These are phyloP conservation scores for Pythium brachiatum DNA, from an alignment of 352 stramenopile species.

Conservation along the genomic window DNA sequence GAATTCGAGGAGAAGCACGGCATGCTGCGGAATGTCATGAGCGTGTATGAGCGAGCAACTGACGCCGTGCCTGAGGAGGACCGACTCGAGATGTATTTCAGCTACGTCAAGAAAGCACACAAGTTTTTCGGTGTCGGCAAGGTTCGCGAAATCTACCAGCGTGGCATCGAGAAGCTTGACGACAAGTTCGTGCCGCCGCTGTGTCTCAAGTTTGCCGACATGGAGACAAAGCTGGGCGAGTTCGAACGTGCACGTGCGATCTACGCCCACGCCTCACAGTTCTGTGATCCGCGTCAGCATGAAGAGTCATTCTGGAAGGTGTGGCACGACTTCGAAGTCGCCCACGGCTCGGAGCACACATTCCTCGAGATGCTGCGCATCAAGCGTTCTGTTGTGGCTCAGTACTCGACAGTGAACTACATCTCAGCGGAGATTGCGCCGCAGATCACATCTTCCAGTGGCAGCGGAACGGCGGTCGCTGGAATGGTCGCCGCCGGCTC, in stretches of 20 bases:
- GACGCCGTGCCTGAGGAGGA: conserved; percentile 83
- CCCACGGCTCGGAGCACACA: conserved; percentile 96
- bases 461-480: conserved; percentile 24
- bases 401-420: conserved; percentile 97
- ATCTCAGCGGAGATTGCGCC: conserved; percentile 90
- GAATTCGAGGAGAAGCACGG: conserved; percentile 97
- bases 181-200: conserved; percentile 91
- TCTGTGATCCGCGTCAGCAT: conserved; percentile 94
- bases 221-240: conserved; percentile 97
- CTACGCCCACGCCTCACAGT: conserved; percentile 95
- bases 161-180: conserved; percentile 91
- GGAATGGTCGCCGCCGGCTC: conserved; percentile 61
- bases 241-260: conserved; percentile 96
- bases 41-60: conserved; percentile 94
- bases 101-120: conserved; percentile 95
- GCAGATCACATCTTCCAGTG: conserved; percentile 17
- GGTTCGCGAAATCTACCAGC: conserved; percentile 96
- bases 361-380: conserved; percentile 99
- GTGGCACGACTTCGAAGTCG: conserved; percentile 96
- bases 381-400: conserved; percentile 95
- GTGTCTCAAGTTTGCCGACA: conserved; percentile 95
- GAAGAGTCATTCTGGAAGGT: conserved; percentile 94
- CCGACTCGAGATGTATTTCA: conserved; percentile 92
- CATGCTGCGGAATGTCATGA: conserved; percentile 94
- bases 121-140: conserved; percentile 96